Base-by-base conservation (phyloP, 805 yeast genomes). In the Saturnispora besseyi region DNA sequence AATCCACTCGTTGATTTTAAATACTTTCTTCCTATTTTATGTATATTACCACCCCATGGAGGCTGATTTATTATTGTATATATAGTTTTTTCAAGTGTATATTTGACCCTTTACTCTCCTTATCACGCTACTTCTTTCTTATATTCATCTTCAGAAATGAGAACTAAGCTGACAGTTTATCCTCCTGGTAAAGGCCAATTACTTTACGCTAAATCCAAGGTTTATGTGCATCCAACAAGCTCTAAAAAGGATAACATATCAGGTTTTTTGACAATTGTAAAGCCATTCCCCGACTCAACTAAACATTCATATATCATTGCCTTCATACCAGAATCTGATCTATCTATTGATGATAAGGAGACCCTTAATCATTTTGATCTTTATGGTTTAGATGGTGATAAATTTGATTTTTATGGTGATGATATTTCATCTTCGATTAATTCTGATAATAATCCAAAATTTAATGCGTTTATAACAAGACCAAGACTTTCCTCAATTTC, bases 161-260 rank as follows among this genome's bases (percentile, higher is more conserved):
- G 48, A n/a, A 15, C 4, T n/a, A n/a, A 24, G 22, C 44, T 48
- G 1, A 36, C n/a, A 12, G 18, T 18, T 1, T 58, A 48, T 22
- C 69, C 67, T 3, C 59, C 67, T 1, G 69, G 67, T 10, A 75
- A 74, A 54, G 78, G 72, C 4, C 78, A 76, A 55, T 58, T 78
- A 44, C 60, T 78, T 13, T 78, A 70, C 57, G 75, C 68, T 30
- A 84, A 83, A 60, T 76, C 88, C 2, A 82, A 84, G 61, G 93
- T 85, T 6, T 89, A 80, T 63, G 75, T 90, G 3, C 99, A 93
- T 64, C 95, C 96, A 3, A 78, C 93, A 0, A 71, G 77, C 11
- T 74, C 81, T 21, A 76, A 87, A 29, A 72, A 72, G 47, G 96
- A 91, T 60, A 90, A 91, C 61, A 71, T 91, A 21, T 66, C 84